These are phyloP conservation scores for Zygoascus biomembranicola DNA, from an alignment of 805 yeast genomes.

Conservation along the genomic window DNA sequence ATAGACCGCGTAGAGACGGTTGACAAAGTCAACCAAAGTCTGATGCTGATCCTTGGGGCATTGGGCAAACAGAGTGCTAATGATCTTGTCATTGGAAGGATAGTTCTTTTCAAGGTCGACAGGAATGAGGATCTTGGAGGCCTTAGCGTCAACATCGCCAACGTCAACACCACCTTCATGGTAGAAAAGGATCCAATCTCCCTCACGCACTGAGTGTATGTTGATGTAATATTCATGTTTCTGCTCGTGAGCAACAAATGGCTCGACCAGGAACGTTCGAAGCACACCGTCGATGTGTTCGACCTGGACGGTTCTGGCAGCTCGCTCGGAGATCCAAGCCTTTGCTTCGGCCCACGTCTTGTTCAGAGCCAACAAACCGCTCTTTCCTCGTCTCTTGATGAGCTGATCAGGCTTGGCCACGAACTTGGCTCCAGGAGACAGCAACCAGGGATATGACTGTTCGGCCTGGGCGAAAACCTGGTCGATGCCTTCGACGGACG, in stretches of 20 bases:
- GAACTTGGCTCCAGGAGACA: constrained; percentile 30
- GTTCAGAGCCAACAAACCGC: constrained; percentile 36
- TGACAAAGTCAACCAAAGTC: constrained; percentile 36
- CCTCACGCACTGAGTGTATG: constrained; percentile 40
- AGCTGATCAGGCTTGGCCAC: constrained; percentile 42
- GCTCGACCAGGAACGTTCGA: constrained; percentile 37
- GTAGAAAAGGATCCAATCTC: constrained; percentile 40
- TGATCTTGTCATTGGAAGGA: constrained; percentile 32
- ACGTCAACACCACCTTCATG: constrained; percentile 44
- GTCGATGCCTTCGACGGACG: constrained; percentile 24
- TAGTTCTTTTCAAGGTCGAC: constrained; percentile 34
- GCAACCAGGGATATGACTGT: constrained; percentile 35
- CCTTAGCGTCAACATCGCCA: constrained; percentile 41
- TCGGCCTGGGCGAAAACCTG: constrained; percentile 31
- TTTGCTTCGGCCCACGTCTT: constrained; percentile 37
- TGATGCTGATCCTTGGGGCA: constrained; percentile 35
- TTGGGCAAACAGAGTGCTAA: constrained; percentile 28
- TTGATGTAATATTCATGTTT: constrained; percentile 39
- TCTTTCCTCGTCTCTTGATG: constrained; percentile 40
- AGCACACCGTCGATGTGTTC: constrained; percentile 34
- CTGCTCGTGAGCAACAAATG: constrained; percentile 41
- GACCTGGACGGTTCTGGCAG: constrained; percentile 33
- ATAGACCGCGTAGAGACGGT: constrained; percentile 39
- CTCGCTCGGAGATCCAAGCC: constrained; percentile 37
- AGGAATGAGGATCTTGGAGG: constrained; percentile 35